A percentile compares a stretch with the other conserved stretches of the same genome.
Evolutionary conservation across 2,329 filamentous ascomycete species (phyloP).

Genomic region (Nakataea oryzae): DNA sequence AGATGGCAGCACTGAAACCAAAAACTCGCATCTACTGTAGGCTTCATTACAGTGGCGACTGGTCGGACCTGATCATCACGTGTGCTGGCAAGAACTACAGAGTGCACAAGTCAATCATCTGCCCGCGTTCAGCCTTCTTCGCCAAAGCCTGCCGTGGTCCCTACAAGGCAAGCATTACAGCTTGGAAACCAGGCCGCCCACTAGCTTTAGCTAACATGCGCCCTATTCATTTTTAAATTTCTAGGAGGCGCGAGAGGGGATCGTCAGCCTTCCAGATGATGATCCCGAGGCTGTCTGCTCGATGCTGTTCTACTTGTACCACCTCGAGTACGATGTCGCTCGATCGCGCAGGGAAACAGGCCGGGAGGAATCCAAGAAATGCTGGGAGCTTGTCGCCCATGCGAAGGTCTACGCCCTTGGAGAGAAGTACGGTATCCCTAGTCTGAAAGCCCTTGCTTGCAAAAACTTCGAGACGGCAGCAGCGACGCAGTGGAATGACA

Average conservation of each 20-base stretch:
- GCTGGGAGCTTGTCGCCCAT: neutral
- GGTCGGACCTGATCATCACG: neutral
- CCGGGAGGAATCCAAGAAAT: neutral
- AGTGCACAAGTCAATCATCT: constrained; percentile 4
- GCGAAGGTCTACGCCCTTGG: neutral
- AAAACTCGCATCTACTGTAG: constrained; percentile 2
- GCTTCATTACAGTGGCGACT: neutral
- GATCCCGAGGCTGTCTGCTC: neutral
- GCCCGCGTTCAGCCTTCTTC: constrained; percentile 3
- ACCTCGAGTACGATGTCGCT: neutral
- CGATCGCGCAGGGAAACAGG: neutral
- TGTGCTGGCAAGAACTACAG: neutral
- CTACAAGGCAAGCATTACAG: neutral
- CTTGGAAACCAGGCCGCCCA: neutral
- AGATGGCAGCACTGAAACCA: too few species aligned
- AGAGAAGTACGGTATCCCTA: neutral
- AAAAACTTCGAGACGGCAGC: neutral
- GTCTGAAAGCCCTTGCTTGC: neutral
- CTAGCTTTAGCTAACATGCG: neutral
- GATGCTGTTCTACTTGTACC: constrained; percentile 2
- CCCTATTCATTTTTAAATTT: neutral
- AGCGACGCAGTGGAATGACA: neutral
- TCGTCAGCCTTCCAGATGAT: neutral
- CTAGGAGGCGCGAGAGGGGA: neutral
- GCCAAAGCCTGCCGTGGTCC: neutral